These are phyloP conservation scores for Dianthus caryophyllus DNA, from an alignment of 148 eudicot genomes.

Conservation along the genomic window DNA sequence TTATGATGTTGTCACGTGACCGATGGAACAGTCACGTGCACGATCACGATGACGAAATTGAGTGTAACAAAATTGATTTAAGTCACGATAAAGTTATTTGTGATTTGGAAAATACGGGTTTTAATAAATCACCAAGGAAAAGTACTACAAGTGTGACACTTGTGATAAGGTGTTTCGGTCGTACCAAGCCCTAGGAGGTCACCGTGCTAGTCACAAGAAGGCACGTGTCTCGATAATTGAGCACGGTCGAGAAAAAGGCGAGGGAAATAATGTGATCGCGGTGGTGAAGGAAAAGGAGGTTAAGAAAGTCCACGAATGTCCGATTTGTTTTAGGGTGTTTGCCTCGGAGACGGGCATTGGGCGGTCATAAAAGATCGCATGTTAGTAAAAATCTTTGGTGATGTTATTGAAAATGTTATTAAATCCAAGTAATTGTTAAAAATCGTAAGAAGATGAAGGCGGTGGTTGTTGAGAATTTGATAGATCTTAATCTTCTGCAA, in stretches of 20 bases:
- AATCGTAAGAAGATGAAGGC: slow-evolving; percentile 6
- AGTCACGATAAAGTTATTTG: too few relatives aligned
- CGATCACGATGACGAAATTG: too few relatives aligned
- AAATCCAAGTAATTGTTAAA: slow-evolving; percentile 3
- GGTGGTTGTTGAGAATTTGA: slow-evolving; percentile 13
- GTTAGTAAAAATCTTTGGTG: slow-evolving; percentile 7
- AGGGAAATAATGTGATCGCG: too few relatives aligned
- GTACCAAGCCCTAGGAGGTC: slow-evolving; percentile 83
- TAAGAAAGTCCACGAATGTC: slow-evolving; percentile 56
- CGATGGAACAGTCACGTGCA: slow-evolving; percentile 29
- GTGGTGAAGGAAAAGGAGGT: background rate
- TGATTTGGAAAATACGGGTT: too few relatives aligned
- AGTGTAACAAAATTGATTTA: too few relatives aligned
- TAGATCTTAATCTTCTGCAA: slow-evolving; percentile 84
- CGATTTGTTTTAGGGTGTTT: slow-evolving; percentile 61
- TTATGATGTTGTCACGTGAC: slow-evolving; percentile 73
- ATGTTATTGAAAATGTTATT: background rate
- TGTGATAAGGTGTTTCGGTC: slow-evolving; percentile 55
- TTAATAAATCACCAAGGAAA: background rate
- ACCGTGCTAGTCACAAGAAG: slow-evolving; percentile 75
- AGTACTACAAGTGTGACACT: slow-evolving; percentile 57
- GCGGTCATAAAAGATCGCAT: slow-evolving; percentile 88
- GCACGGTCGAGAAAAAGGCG: too few relatives aligned
- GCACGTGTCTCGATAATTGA: slow-evolving; percentile 2
- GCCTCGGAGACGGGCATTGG: slow-evolving; percentile 76